phyloP scores from a whole-genome alignment of 768 basidiomycete species.

The Tricholoma matsutake region DNA sequence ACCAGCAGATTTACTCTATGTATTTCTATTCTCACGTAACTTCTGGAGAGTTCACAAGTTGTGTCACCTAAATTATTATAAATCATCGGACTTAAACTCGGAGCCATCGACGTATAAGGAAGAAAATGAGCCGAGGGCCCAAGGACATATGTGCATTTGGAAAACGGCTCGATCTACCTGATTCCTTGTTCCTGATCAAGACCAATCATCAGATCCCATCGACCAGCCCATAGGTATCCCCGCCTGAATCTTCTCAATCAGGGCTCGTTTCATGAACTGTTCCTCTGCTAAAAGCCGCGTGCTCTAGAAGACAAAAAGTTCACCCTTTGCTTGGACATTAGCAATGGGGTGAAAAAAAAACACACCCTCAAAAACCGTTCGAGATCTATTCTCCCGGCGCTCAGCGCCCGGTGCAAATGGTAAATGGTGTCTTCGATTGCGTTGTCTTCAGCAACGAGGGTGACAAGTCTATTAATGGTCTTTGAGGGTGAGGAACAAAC shows the following conservation, averaged over 20 bases:
- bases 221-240: conserved; percentile 52
- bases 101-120: conserved; percentile 28
- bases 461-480: conserved; percentile 63
- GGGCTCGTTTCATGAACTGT: conserved; percentile 94
- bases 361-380: conserved; percentile 90
- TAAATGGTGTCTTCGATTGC: conserved; percentile 98
- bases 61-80: background rate
- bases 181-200: conserved; percentile 21
- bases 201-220: conserved; percentile 39
- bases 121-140: conserved; percentile 35
- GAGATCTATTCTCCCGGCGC: conserved; percentile 87
- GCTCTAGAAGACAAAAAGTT: conserved; percentile 42
- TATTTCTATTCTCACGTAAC: background rate
- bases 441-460: conserved; percentile 98
- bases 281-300: conserved; percentile 89
- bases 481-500: conserved; percentile 7
- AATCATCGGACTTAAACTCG: background rate
- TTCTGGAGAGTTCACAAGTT: background rate
- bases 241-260: conserved; percentile 84
- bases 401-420: conserved; percentile 91
- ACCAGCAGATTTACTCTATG: background rate
- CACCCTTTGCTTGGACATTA: conserved; percentile 7
- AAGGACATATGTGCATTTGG: conserved; percentile 18
- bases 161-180: conserved; percentile 3
- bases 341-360: conserved; percentile 16